phyloP scores from a whole-genome alignment of 2,329 filamentous ascomycete species.

The Apiospora hydei region DNA sequence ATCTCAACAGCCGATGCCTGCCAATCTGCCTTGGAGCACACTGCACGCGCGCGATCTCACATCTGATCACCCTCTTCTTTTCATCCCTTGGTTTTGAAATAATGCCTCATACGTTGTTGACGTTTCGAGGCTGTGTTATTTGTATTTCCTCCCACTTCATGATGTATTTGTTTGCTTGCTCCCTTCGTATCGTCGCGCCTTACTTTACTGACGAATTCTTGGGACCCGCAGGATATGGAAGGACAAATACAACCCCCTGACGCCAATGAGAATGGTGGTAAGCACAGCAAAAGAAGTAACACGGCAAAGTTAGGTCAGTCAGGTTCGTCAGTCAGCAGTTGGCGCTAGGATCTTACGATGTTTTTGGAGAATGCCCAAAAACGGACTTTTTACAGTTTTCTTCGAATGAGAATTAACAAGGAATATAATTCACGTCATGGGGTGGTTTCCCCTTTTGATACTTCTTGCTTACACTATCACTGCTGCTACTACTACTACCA shows the following conservation, averaged over 20 bases:
- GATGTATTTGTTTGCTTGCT: conserved; percentile 22
- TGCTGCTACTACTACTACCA: neutral
- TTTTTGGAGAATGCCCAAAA: conserved; percentile 5
- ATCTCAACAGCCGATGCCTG: neutral
- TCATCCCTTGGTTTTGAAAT: conserved; percentile 19
- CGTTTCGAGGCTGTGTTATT: conserved; percentile 19
- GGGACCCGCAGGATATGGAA: conserved; percentile 85
- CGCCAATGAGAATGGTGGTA: conserved; percentile 34
- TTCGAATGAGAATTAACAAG: neutral
- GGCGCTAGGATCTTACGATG: conserved; percentile 6
- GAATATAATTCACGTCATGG: conserved; percentile 11
- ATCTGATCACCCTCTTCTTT: neutral
- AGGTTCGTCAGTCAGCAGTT: neutral
- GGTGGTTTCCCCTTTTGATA: neutral
- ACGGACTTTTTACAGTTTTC: neutral
- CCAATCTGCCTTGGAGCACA: conserved; percentile 4
- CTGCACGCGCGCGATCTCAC: neutral
- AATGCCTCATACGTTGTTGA: conserved; percentile 12
- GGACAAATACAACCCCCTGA: conserved; percentile 79
- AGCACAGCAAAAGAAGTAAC: conserved; percentile 49
- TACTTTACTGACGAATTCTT: conserved; percentile 35
- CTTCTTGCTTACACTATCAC: neutral
- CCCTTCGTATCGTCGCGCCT: neutral
- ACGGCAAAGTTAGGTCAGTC: neutral
- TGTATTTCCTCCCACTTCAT: conserved; percentile 22